Conservation (phyloP, 345 rosid species). For the Eucalyptus dawsonii region DNA sequence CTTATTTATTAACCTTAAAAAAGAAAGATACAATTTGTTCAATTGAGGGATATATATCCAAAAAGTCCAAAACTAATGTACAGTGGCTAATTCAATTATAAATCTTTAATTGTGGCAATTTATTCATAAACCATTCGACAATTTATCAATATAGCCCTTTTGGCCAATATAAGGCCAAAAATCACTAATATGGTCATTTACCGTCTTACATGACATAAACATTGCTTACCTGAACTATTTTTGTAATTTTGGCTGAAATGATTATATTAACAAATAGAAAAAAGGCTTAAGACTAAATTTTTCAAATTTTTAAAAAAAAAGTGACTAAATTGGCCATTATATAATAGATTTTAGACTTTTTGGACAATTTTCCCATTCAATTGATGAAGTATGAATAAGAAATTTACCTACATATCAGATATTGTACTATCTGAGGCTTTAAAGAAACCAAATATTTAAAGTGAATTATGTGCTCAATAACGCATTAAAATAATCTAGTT, state of each 20-base stretch:
- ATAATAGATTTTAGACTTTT: neutral
- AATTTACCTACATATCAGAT: neutral
- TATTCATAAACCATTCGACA: rapidly evolving
- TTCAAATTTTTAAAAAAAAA: no score
- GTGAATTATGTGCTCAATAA: neutral
- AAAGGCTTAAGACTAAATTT: neutral
- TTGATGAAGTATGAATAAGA: neutral
- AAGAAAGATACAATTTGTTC: neutral
- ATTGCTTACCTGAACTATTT: no score
- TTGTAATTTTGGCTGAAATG: rapidly evolving
- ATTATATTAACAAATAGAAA: neutral
- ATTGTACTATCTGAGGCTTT: neutral
- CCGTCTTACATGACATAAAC: no score
- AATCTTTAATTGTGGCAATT: neutral
- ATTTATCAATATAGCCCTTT: neutral
- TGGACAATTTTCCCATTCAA: neutral
- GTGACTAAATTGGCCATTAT: neutral
- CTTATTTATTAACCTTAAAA: neutral
- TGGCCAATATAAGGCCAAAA: neutral
- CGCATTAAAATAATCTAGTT: neutral
- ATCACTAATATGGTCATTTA: neutral
- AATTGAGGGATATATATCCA: neutral
- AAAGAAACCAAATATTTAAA: neutral
- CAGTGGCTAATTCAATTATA: neutral
- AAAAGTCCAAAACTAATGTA: neutral